A percentile compares a stretch with the other conserved stretches of the same genome.
Evolutionary conservation across 1,284 basidiomycete species (phyloP).

Genomic region (Trametes sp.): DNA sequence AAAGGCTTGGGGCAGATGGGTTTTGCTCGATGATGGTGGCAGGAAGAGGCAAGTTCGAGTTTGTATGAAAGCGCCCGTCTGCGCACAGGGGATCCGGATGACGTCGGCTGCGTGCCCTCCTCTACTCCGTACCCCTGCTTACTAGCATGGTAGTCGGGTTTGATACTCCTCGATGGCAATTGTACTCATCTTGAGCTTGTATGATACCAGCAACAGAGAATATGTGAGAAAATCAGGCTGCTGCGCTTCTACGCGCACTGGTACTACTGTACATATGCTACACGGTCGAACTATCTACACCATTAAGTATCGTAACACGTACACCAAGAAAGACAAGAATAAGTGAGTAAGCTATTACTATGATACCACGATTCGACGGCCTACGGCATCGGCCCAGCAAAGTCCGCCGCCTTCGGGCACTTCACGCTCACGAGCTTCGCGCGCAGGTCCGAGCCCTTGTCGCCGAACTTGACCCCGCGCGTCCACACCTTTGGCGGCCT

Average conservation of each 20-base stretch:
- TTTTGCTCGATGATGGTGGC: no score
- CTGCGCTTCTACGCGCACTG: not conserved
- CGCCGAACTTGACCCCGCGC: constrained; percentile 37
- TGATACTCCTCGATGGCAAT: not conserved
- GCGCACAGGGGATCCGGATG: no score
- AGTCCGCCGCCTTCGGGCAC: constrained; percentile 34
- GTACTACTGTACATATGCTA: not conserved
- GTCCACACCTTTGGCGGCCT: constrained; percentile 32
- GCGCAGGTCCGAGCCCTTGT: constrained; percentile 30
- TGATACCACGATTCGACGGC: not conserved
- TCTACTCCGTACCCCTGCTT: no score
- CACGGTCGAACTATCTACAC: not conserved
- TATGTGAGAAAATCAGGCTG: not conserved
- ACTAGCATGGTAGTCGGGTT: not conserved
- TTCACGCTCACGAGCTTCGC: constrained; percentile 38
- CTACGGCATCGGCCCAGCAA: constrained; percentile 8
- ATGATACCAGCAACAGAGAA: no score
- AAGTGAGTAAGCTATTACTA: constrained; percentile 1
- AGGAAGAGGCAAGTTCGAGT: no score
- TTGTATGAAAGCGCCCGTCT: no score
- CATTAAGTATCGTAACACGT: not conserved
- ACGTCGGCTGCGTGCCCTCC: no score
- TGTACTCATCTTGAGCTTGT: no score
- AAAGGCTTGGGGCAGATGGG: no score
- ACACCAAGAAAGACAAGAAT: not conserved